Conservation (phyloP, 805 yeast species). For the Ogataea minuta region DNA sequence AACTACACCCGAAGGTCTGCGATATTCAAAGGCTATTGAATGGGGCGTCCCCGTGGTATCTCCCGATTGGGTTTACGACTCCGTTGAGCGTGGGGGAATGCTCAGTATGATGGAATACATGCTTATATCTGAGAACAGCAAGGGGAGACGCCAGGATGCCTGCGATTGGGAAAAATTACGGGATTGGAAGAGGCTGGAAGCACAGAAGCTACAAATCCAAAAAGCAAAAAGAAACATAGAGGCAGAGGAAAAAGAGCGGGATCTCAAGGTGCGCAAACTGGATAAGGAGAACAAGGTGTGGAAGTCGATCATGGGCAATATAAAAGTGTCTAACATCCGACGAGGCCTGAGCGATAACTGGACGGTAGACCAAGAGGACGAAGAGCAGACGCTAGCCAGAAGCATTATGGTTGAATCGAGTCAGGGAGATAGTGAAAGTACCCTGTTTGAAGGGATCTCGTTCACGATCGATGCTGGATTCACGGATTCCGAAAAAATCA, state of each 20-base stretch:
- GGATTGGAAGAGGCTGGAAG: constrained; percentile 16
- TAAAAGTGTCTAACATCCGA: constrained; percentile 13
- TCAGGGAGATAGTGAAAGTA: constrained; percentile 3
- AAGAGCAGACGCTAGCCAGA: not conserved
- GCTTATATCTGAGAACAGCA: constrained; percentile 24
- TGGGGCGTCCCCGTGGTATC: constrained; percentile 56
- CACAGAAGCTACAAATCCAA: constrained; percentile 14
- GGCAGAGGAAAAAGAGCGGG: constrained; percentile 20
- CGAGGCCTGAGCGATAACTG: constrained; percentile 11
- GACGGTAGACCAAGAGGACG: constrained; percentile 13
- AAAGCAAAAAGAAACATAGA: not conserved
- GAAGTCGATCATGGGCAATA: constrained; percentile 27
- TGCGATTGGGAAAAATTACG: constrained; percentile 38
- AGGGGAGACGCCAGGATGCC: constrained; percentile 31
- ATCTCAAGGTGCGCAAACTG: constrained; percentile 25
- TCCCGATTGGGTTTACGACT: constrained; percentile 51
- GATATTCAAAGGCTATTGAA: constrained; percentile 51
- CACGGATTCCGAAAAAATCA: constrained; percentile 14
- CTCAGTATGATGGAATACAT: constrained; percentile 40
- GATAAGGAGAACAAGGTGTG: constrained; percentile 25
- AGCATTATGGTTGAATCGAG: not conserved
- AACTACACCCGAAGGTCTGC: constrained; percentile 48
- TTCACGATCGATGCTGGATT: constrained; percentile 24
- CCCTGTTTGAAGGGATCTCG: constrained; percentile 18
- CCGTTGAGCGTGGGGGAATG: constrained; percentile 43